phyloP scores from a whole-genome alignment of 164 flowering plant species.

The Macadamia tetraphylla region DNA sequence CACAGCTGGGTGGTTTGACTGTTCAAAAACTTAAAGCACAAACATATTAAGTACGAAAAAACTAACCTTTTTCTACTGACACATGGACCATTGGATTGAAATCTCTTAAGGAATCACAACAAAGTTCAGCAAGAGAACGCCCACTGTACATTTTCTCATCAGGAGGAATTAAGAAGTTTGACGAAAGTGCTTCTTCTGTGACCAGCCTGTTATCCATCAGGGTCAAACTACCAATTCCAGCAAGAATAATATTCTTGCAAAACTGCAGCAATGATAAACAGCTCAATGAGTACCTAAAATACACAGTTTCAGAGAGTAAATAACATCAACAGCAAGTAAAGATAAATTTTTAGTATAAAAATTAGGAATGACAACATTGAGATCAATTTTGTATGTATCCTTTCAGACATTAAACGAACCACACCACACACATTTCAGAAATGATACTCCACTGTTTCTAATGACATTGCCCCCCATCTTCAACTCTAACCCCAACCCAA shows the following conservation, averaged over 20 bases:
- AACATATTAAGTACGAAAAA: no score
- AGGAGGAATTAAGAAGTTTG: slow-evolving; percentile 72
- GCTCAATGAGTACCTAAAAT: neutral
- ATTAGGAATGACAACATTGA: neutral
- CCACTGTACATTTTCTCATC: slow-evolving; percentile 47
- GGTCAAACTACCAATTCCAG: slow-evolving; percentile 94
- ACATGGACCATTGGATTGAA: slow-evolving; percentile 94
- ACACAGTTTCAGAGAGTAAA: neutral
- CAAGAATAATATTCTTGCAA: slow-evolving; percentile 93
- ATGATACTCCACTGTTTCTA: no score
- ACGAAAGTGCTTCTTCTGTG: slow-evolving; percentile 54
- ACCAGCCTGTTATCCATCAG: slow-evolving; percentile 69
- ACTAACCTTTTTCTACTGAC: slow-evolving; percentile 68
- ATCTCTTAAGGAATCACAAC: slow-evolving; percentile 81
- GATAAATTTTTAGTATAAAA: neutral
- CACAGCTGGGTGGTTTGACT: no score
- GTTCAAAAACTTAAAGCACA: no score
- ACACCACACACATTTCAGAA: no score
- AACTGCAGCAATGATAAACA: slow-evolving; percentile 43
- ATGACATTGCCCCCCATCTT: no score
- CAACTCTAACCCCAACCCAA: no score
- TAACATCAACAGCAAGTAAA: neutral
- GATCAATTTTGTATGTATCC: neutral
- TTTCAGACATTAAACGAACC: no score
- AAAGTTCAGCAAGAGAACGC: slow-evolving; percentile 72